Evolutionary conservation across 2,329 filamentous ascomycete species (phyloP), one percentile per base, ranked within the genome.

Genomic region (Colletotrichum kahawae): DNA sequence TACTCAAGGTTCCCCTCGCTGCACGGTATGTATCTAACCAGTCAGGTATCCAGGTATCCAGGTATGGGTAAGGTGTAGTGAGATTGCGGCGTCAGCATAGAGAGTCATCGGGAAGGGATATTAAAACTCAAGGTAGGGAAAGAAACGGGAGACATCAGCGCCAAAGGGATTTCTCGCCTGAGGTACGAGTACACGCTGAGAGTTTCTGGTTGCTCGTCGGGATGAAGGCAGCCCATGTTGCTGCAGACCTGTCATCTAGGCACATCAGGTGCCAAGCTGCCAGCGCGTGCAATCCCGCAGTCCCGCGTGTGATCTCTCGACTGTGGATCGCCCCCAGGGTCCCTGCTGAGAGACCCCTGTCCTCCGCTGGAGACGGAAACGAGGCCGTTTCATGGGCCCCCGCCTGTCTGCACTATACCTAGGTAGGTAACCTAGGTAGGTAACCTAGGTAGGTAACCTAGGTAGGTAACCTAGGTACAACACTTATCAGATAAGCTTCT

Each of bases 241-340:
- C 43, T 70, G 51, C 59, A 70, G 51, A 71, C 29, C 60, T 66
- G 36, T 71, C 67, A 65, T 48, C 69, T 27, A 51, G 21, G 62
- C 18, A 65, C 36, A 74, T 74, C 71, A 66, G 71, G 71, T 74
- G 71, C 71, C 71, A 74, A 74, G 71, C 69, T 74, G 71, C 71
- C 71, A 74, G 67, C 69, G 54, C 51, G 59, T 70, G 67, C 33
- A 38, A 70, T 74, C 71, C 60, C 71, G 67, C 36, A 38, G 65
- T 74, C 71, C 60, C 71, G 67, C 36, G 68, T 71, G 43, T 73
- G 70, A 72, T 73, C 70, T 70, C 36, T 74, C 31, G 16, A 48
- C 34, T 34, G 60, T 70, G 67, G 71, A 74, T 71, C 71, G 60
- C 27, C 59, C 31, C 67, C 60, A 36, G 67, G 71, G 29, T 34